These are phyloP conservation scores for Solanum chilense DNA, from an alignment of 257 asterid species.

Conservation along the genomic window DNA sequence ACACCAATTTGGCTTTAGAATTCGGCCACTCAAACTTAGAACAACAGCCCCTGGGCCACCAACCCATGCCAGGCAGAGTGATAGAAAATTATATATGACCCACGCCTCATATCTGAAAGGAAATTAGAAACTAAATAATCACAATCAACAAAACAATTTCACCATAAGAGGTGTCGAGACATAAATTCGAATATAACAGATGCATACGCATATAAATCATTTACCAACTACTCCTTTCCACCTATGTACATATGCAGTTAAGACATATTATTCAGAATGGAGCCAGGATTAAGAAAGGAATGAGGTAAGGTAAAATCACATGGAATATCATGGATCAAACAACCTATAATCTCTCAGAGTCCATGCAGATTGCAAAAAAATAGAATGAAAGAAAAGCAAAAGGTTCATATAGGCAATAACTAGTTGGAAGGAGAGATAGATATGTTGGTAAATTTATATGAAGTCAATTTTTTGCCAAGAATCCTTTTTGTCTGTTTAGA, in stretches of 20 bases:
- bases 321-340: not conserved
- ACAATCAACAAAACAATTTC: not conserved
- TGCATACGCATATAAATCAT: not conserved
- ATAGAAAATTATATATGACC: conserved; percentile 97
- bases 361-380: not conserved
- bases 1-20: conserved; percentile 84
- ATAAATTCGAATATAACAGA: not conserved
- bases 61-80: conserved; percentile 98
- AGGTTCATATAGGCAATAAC: not conserved
- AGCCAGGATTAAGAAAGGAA: not conserved
- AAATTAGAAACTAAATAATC: conserved; percentile 5
- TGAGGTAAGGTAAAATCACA: not conserved
- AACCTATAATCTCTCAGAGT: not conserved
- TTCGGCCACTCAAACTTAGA: conserved; percentile 70
- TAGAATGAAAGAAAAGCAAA: not conserved
- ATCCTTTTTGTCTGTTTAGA: not conserved
- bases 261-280: not conserved
- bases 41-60: conserved; percentile 99
- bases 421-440: not conserved
- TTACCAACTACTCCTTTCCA: not conserved
- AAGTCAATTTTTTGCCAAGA: not conserved
- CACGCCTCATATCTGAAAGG: conserved; percentile 95
- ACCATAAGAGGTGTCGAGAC: not conserved
- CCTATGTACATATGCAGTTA: not conserved
- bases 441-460: not conserved